phyloP scores from a whole-genome alignment of 139 green algal genomes.

The Chlorella sp. region DNA sequence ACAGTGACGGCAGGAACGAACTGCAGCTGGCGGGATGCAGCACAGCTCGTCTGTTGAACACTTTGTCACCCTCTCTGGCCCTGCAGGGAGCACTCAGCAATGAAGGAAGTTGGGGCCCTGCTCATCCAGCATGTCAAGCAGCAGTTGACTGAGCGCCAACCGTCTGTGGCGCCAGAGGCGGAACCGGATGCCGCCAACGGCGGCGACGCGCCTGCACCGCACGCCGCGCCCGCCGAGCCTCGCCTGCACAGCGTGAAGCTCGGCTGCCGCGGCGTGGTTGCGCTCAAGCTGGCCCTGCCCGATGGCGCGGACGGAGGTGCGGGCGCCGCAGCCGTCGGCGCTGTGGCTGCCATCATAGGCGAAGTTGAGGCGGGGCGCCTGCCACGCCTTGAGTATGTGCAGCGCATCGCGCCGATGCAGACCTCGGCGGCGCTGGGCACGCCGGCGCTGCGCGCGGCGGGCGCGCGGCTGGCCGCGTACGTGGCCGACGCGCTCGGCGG shows the following conservation, averaged over 20 bases:
- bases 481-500: background rate
- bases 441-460: background rate
- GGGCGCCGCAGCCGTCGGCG: background rate
- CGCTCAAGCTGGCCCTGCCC: slow-evolving; percentile 4
- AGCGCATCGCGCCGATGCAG: slow-evolving; percentile 12
- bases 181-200: background rate
- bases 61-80: background rate
- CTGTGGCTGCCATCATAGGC: background rate
- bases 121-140: slow-evolving; percentile 1
- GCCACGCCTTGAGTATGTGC: slow-evolving; percentile 12
- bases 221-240: background rate
- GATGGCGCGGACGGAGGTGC: background rate
- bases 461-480: background rate
- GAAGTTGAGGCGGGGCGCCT: slow-evolving; percentile 2
- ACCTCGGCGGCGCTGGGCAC: background rate
- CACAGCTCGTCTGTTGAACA: background rate
- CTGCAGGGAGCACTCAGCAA: slow-evolving; percentile 18
- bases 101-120: slow-evolving; percentile 15
- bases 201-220: background rate
- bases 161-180: background rate
- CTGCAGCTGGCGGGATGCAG: background rate
- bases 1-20: background rate
- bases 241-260: slow-evolving; percentile 14
- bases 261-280: slow-evolving; percentile 4
- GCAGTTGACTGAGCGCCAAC: background rate